A percentile compares a stretch with the other conserved stretches of the same genome.
Conservation (phyloP, 2,329 filamentous ascomycete species). For the Sclerotinia trifoliorum region DNA sequence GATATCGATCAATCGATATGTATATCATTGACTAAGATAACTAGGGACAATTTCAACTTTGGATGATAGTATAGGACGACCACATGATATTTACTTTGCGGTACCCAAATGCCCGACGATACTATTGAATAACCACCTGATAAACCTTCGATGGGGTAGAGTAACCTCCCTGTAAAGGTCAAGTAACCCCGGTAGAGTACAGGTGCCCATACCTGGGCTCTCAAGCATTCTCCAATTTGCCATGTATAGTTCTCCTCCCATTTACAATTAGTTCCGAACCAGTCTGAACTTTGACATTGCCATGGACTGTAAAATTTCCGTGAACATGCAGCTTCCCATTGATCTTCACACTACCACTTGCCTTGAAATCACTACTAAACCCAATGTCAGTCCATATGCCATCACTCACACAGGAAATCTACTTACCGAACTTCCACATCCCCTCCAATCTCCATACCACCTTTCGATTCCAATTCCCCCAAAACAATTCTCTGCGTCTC, state of each 20-base stretch:
- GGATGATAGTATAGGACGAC: too few relatives aligned
- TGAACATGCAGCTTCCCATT: constrained; percentile 29
- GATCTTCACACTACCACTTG: constrained; percentile 25
- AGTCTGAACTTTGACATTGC: constrained; percentile 26
- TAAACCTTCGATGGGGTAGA: too few relatives aligned
- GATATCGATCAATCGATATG: too few relatives aligned
- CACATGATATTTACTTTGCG: too few relatives aligned
- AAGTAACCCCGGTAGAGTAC: too few relatives aligned
- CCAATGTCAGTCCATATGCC: background rate
- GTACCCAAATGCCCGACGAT: too few relatives aligned
- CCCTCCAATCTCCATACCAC: constrained; percentile 12
- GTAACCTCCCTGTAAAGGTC: too few relatives aligned
- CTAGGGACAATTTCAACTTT: too few relatives aligned
- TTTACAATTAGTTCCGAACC: constrained; percentile 29
- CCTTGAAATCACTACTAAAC: constrained; percentile 24
- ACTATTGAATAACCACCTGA: too few relatives aligned
- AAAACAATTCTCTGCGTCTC: constrained; percentile 23
- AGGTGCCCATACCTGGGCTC: too few relatives aligned
- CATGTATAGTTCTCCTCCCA: constrained; percentile 34
- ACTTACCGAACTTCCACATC: constrained; percentile 28
- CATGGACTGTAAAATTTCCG: constrained; percentile 32
- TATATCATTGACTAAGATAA: too few relatives aligned
- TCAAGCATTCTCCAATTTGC: constrained; percentile 25
- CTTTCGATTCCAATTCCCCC: constrained; percentile 22
- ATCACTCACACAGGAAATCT: background rate